These are phyloP conservation scores for Cutaneotrichosporon cyanovorans DNA, from an alignment of 1,284 basidiomycete species.

Conservation along the genomic window DNA sequence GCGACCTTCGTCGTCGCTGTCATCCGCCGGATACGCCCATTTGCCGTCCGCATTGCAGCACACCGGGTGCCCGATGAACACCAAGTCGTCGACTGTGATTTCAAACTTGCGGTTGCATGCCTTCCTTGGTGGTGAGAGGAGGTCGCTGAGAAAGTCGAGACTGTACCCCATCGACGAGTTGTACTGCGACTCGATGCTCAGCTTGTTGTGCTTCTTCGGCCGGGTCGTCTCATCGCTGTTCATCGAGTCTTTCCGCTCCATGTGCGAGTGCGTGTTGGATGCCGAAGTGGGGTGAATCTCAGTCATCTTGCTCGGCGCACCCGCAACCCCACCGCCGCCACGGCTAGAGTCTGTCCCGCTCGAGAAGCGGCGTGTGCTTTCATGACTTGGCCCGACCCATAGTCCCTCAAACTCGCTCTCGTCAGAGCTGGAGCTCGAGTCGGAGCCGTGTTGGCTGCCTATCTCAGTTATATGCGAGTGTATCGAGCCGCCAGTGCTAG, in stretches of 20 bases:
- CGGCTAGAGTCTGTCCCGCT: neutral
- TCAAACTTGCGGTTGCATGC: slow-evolving; percentile 94
- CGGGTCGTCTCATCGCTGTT: slow-evolving; percentile 10
- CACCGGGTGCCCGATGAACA: slow-evolving; percentile 91
- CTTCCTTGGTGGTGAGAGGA: slow-evolving; percentile 68
- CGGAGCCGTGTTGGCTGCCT: neutral
- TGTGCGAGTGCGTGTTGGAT: too few species aligned
- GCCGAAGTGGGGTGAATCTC: too few species aligned
- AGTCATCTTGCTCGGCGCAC: too few species aligned
- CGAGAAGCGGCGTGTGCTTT: slow-evolving; percentile 1
- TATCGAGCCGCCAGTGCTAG: slow-evolving; percentile 1
- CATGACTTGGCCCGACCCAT: slow-evolving; percentile 1
- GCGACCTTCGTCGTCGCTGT: slow-evolving; percentile 18
- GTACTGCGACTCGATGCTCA: slow-evolving; percentile 29
- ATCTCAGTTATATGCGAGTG: slow-evolving; percentile 10
- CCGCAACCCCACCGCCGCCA: neutral
- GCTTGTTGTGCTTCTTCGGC: slow-evolving; percentile 1
- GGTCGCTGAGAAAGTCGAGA: slow-evolving; percentile 67
- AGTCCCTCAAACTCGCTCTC: slow-evolving; percentile 22
- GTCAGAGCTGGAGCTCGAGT: slow-evolving; percentile 10
- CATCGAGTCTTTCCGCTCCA: neutral
- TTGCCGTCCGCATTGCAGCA: slow-evolving; percentile 64
- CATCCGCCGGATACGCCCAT: slow-evolving; percentile 49
- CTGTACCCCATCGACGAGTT: slow-evolving; percentile 61
- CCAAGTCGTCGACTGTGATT: slow-evolving; percentile 83